Conservation (phyloP, 352 stramenopile genomes). For the Globisporangium acanthophoron region DNA sequence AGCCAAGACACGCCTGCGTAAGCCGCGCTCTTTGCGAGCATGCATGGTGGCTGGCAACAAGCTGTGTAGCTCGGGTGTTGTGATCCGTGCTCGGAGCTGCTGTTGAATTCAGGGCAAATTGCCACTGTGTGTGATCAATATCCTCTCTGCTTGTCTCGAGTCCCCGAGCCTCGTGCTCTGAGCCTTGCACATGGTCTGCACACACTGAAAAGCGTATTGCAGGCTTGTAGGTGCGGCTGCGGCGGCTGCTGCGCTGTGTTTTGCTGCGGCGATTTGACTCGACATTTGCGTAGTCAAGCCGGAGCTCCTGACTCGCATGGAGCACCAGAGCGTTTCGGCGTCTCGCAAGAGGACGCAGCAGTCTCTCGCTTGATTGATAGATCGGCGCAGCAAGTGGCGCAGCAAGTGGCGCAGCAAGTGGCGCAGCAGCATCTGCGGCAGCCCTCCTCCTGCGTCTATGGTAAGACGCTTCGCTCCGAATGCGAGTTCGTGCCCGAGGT, state of each 20-base stretch:
- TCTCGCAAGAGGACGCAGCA: not conserved
- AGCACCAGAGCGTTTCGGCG: not conserved
- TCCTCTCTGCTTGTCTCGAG: not conserved
- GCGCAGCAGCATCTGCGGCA: too few species aligned
- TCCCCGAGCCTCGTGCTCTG: not conserved
- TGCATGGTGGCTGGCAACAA: too few species aligned
- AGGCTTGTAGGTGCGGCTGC: not conserved
- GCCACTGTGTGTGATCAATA: not conserved
- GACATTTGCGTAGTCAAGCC: not conserved
- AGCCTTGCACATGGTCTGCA: not conserved
- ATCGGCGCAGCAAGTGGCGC: too few species aligned
- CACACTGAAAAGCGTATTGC: not conserved
- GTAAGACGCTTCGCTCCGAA: too few species aligned
- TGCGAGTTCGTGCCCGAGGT: too few species aligned
- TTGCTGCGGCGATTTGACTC: not conserved
- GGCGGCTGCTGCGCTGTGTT: too few species aligned
- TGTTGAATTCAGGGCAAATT: not conserved
- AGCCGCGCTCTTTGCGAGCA: not conserved
- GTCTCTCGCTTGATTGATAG: not conserved
- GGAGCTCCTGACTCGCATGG: not conserved
- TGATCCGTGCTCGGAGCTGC: not conserved
- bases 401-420: too few species aligned
- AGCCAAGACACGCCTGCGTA: too few species aligned
- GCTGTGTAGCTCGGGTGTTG: not conserved
- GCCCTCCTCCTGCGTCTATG: too few species aligned